These are phyloP conservation scores for Backusella mclennaniae DNA, from an alignment of 192 early-diverging fungal genomes.

Conservation along the genomic window DNA sequence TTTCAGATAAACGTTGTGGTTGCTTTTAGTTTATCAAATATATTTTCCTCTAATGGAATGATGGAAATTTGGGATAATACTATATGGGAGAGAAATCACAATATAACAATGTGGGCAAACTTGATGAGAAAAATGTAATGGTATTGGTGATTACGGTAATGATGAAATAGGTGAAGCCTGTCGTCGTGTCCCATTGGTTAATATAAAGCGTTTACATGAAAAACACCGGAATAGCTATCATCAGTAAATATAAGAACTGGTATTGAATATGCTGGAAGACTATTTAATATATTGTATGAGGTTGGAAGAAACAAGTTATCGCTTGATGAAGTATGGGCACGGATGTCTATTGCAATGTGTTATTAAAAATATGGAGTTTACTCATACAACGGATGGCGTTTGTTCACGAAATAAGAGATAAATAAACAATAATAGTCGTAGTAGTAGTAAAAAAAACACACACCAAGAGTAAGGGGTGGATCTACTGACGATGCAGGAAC, in stretches of 20 bases:
- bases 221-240: not conserved
- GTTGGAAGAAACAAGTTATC: not conserved
- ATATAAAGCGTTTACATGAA: not conserved
- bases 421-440: not conserved
- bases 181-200: not conserved
- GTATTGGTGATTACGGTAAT: not conserved
- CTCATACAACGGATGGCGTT: not conserved
- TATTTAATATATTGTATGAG: not conserved
- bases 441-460: not conserved
- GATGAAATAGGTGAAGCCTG: not conserved
- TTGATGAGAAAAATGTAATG: not conserved
- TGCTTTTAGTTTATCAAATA: not conserved
- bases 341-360: not conserved
- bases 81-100: not conserved
- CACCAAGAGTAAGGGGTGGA: not conserved
- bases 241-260: not conserved
- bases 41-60: not conserved
- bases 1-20: not conserved
- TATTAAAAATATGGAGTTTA: not conserved
- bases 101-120: not conserved
- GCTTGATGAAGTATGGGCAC: not conserved
- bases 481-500: not conserved
- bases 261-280: slow-evolving; percentile 5
- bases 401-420: not conserved
- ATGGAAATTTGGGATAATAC: not conserved